Base-by-base conservation (phyloP, 805 yeast genomes). In the Metschnikowia koreensis region DNA sequence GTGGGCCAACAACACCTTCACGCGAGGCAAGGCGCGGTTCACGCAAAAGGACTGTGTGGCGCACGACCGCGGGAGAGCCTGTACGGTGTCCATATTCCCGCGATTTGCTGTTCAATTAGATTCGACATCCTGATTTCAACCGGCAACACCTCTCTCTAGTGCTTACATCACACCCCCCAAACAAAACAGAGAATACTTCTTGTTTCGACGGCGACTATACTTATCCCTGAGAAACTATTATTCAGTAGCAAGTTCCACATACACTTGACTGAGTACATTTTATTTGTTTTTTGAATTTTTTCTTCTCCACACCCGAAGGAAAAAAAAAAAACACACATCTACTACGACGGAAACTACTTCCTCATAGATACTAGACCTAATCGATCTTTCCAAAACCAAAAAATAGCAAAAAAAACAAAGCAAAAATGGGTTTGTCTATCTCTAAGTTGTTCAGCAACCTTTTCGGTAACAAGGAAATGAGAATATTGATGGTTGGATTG, bases 381-480 rank as follows among this genome's bases (percentile, higher is more conserved):
- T n/a, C 15, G 34, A 26, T 27, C 44, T 10, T 12, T 10, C 44
- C 15, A 28, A 45, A 28, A 41, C 12, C 7, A 17, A 34, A 31
- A 31, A 9, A 2, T 12, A 31, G 2, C 34, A 46, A 12, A 31
- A 46, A 51, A 17, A 13, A 34, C 22, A 28, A 41, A 29, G 47
- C 44, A 47, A 48, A 45, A 46, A 92, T 93, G 98, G 98, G 98
- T 82, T 81, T 92, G 76, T 88, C 91, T 65, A 84, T 92, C 76
- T 93, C 97, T 60, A 92, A 90, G 78, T 83, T 92, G 76, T 87
- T 93, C 73, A 86, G 86, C 75, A 93, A 92, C 83, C 94, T 92
- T 65, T 89, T 93, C 69, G 97, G 97, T 79, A 91, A 90, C 77
- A 92, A 88, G 80, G 98, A 91, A 74, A 92, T 91, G 97, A 87